Percentiles rank a stretch among this genome's conserved stretches.
Evolutionary conservation across 441 rosid genomes (phyloP).

Genomic region (Monsonia emarginata): DNA sequence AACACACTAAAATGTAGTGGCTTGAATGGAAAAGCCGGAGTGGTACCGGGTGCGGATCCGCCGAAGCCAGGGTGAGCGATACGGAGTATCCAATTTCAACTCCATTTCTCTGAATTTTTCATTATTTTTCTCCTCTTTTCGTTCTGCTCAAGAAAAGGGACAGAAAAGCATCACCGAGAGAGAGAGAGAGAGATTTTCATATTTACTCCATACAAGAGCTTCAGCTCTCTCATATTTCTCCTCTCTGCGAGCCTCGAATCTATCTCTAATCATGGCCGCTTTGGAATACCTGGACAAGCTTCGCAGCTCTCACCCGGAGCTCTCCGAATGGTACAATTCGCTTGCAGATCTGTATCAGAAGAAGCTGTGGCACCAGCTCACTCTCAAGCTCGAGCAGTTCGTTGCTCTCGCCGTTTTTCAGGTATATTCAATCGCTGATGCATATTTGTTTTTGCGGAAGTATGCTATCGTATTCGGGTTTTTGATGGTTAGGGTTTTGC

Average conservation of each 20-base stretch:
- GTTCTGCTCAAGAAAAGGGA: slow-evolving; percentile 38
- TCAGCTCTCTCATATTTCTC: slow-evolving; percentile 5
- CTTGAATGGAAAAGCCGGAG: too few relatives aligned
- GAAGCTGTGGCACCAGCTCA: slow-evolving; percentile 98
- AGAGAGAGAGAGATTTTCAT: slow-evolving; percentile 2
- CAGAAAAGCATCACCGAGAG: slow-evolving; percentile 10
- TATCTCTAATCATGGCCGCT: slow-evolving; percentile 52
- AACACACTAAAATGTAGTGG: too few relatives aligned
- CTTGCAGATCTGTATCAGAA: slow-evolving; percentile 82
- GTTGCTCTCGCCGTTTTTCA: slow-evolving; percentile 64
- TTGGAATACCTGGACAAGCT: slow-evolving; percentile 61
- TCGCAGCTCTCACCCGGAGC: slow-evolving; percentile 57
- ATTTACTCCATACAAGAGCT: slow-evolving; percentile 11
- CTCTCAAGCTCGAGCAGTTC: slow-evolving; percentile 90
- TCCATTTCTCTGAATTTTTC: too few relatives aligned
- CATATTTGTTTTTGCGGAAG: neutral
- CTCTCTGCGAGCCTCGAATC: neutral
- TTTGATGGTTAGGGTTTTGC: neutral
- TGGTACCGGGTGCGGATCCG: too few relatives aligned
- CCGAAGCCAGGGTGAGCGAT: too few relatives aligned
- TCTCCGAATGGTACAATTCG: slow-evolving; percentile 66
- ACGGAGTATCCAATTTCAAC: too few relatives aligned
- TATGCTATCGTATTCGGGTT: neutral
- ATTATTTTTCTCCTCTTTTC: slow-evolving; percentile 25
- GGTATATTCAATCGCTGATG: slow-evolving; percentile 27